Conservation (phyloP, 2,329 filamentous ascomycete species). For the Calycina marina region DNA sequence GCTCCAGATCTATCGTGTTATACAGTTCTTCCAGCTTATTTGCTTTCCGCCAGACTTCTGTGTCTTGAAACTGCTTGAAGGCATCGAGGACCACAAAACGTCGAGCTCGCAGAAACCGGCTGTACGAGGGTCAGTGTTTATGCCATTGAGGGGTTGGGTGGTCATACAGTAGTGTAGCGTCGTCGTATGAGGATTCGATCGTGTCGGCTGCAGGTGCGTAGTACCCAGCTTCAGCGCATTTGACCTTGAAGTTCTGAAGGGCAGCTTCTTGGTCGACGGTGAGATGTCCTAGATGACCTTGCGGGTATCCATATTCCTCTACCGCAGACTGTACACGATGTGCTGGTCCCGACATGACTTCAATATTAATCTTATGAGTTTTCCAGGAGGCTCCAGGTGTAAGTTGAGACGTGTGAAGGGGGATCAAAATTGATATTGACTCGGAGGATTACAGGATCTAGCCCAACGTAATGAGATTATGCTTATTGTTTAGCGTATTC, state of each 20-base stretch:
- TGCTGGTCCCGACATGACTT: conserved; percentile 18
- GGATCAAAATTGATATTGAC: too few species aligned
- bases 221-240: conserved; percentile 49
- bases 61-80: conserved; percentile 71
- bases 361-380: too few species aligned
- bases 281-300: conserved; percentile 71
- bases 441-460: too few species aligned
- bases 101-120: conserved; percentile 74
- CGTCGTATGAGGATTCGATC: conserved; percentile 46
- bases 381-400: too few species aligned
- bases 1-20: conserved; percentile 69
- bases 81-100: conserved; percentile 69
- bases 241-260: conserved; percentile 55
- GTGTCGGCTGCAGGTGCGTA: conserved; percentile 33
- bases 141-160: not conserved
- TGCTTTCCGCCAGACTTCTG: conserved; percentile 71
- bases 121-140: conserved; percentile 23
- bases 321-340: conserved; percentile 22
- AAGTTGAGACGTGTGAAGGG: too few species aligned
- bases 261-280: conserved; percentile 51
- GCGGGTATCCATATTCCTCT: conserved; percentile 42
- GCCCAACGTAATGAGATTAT: too few species aligned
- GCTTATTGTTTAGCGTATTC: too few species aligned
- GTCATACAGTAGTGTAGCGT: conserved; percentile 55
- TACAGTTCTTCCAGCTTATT: conserved; percentile 71